Percentiles rank a stretch among this genome's conserved stretches.
Evolutionary conservation across 768 basidiomycete genomes (phyloP).

Genomic region (Terana coerulea): DNA sequence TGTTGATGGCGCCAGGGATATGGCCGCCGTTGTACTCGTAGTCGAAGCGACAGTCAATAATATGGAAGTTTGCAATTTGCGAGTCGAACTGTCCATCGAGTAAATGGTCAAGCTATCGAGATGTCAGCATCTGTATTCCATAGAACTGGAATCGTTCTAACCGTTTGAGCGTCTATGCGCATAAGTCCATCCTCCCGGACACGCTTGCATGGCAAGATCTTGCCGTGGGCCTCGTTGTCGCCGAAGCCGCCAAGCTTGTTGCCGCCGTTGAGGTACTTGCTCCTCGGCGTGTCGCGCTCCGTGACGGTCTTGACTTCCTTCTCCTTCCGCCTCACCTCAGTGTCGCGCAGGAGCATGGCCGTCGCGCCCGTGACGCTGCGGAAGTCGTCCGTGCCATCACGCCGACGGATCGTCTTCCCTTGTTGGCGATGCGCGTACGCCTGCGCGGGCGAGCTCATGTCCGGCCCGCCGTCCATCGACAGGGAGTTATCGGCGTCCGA

Average conservation of each 20-base stretch:
- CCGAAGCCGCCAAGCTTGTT: constrained; percentile 71
- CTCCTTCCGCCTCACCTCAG: too few species aligned
- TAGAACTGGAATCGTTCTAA: constrained; percentile 35
- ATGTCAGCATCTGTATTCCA: constrained; percentile 11
- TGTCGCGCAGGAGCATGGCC: constrained; percentile 39
- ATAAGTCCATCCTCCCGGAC: constrained; percentile 95
- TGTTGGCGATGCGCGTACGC: constrained; percentile 78
- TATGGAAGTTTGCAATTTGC: constrained; percentile 62
- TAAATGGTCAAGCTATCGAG: constrained; percentile 67
- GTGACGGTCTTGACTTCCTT: too few species aligned
- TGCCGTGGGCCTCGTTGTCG: constrained; percentile 89
- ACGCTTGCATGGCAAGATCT: constrained; percentile 89
- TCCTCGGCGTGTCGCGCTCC: constrained; percentile 26
- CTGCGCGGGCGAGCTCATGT: constrained; percentile 78
- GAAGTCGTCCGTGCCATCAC: constrained; percentile 82
- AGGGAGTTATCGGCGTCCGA: constrained; percentile 22
- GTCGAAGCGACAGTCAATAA: constrained; percentile 97
- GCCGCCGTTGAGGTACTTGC: constrained; percentile 40
- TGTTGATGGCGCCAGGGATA: constrained; percentile 86
- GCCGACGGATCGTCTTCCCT: constrained; percentile 69
- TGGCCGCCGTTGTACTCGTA: constrained; percentile 96
- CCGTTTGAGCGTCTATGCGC: constrained; percentile 79
- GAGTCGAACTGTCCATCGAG: constrained; percentile 70
- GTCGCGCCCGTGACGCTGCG: constrained; percentile 68
- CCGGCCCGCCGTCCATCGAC: constrained; percentile 28